Evolutionary conservation across 352 stramenopile species (phyloP).

Genomic region (Phytopythium sindhum): DNA sequence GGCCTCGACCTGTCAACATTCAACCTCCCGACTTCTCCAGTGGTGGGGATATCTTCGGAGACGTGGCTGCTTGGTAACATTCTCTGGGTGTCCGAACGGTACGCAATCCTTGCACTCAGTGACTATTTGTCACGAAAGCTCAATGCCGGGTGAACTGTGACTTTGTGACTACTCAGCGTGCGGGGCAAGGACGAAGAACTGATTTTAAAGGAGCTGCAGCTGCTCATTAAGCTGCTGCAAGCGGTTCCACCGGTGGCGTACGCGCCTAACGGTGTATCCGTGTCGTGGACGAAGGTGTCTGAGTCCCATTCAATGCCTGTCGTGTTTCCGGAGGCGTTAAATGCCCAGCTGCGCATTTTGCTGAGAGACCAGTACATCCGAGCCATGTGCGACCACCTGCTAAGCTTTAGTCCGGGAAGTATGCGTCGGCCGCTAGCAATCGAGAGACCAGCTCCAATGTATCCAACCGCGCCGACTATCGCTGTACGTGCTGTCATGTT

Average conservation of each 20-base stretch:
- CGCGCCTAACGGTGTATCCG: slow-evolving; percentile 36
- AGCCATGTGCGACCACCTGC: slow-evolving; percentile 38
- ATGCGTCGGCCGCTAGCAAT: slow-evolving; percentile 38
- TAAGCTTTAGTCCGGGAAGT: slow-evolving; percentile 32
- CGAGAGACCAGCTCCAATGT: slow-evolving; percentile 41
- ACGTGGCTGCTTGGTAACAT: slow-evolving; percentile 68
- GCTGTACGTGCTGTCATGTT: slow-evolving; percentile 20
- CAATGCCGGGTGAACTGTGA: slow-evolving; percentile 3
- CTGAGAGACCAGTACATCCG: slow-evolving; percentile 47
- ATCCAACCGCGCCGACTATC: slow-evolving; percentile 42
- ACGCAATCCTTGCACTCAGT: not conserved
- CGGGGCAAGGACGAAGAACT: slow-evolving; percentile 20
- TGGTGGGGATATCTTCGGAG: slow-evolving; percentile 41
- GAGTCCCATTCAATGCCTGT: slow-evolving; percentile 62
- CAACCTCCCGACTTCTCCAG: slow-evolving; percentile 35
- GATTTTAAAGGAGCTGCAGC: slow-evolving; percentile 31
- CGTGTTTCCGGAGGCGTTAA: slow-evolving; percentile 53
- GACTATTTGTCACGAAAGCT: not conserved
- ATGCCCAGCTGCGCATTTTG: slow-evolving; percentile 45
- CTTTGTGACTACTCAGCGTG: slow-evolving; percentile 20
- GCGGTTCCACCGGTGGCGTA: slow-evolving; percentile 50
- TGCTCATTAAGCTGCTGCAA: slow-evolving; percentile 45
- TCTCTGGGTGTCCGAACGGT: slow-evolving; percentile 49
- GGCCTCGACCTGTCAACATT: slow-evolving; percentile 25
- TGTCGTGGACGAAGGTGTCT: slow-evolving; percentile 71